These are phyloP conservation scores for Dendrobium nobile DNA, from an alignment of 106 monocot species.

Conservation along the genomic window DNA sequence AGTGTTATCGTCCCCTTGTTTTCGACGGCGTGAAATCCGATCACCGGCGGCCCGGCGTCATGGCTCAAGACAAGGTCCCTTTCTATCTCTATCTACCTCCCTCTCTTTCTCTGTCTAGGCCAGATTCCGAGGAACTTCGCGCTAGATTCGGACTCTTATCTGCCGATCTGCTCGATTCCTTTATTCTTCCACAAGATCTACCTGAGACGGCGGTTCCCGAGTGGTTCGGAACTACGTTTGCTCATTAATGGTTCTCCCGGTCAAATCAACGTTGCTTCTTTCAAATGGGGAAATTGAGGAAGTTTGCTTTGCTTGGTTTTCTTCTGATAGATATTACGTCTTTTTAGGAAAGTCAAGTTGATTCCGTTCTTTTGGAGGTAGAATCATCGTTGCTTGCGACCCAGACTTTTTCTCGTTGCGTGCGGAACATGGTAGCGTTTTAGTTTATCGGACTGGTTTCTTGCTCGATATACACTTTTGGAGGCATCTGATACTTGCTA, in stretches of 20 bases:
- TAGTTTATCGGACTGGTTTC: background rate
- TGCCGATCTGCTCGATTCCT: background rate
- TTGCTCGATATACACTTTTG: background rate
- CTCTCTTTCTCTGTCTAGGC: background rate
- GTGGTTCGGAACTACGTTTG: background rate
- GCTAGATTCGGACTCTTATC: background rate
- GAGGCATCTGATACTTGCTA: background rate
- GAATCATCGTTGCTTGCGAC: background rate
- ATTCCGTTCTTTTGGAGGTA: background rate
- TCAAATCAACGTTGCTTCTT: background rate
- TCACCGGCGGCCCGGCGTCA: background rate
- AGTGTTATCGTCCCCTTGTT: background rate
- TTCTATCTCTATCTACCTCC: background rate
- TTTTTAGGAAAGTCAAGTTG: background rate
- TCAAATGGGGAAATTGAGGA: background rate
- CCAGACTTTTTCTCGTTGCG: background rate
- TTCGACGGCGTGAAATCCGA: background rate
- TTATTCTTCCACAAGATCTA: background rate
- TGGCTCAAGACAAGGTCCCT: conserved; percentile 1
- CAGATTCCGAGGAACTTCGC: background rate
- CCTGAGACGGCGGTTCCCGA: background rate
- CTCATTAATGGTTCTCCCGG: background rate
- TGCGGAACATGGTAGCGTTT: background rate
- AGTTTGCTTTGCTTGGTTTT: background rate
- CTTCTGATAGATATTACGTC: background rate